Evolutionary conservation across 208 protist genomes (phyloP).

Genomic region (Wallacemonas rigidus): DNA sequence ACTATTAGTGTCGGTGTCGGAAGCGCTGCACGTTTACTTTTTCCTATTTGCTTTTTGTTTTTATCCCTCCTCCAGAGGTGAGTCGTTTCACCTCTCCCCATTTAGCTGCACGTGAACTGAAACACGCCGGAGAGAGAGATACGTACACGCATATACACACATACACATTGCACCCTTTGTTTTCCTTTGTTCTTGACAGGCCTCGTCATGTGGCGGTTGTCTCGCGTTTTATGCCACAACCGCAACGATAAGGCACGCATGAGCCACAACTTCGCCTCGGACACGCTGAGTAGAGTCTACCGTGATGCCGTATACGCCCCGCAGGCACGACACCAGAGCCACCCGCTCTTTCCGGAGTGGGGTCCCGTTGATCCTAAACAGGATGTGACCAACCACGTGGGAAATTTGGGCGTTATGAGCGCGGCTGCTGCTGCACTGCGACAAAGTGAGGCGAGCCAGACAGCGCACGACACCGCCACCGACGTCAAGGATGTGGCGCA

Average conservation of each 20-base stretch:
- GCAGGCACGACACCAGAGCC: constrained; percentile 31
- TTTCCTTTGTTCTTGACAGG: constrained; percentile 14
- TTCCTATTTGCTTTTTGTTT: too few relatives aligned
- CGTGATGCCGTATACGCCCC: constrained; percentile 58
- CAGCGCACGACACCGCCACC: too few relatives aligned
- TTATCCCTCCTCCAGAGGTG: too few relatives aligned
- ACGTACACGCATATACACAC: too few relatives aligned
- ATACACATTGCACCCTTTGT: background rate
- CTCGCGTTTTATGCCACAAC: constrained; percentile 34
- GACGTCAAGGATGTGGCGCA: too few relatives aligned
- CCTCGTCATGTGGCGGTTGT: constrained; percentile 26
- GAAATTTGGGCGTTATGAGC: constrained; percentile 64
- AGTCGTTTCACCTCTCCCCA: too few relatives aligned
- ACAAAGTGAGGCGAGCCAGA: background rate
- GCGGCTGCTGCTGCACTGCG: constrained; percentile 19
- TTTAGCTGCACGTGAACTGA: too few relatives aligned
- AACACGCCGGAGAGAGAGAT: too few relatives aligned
- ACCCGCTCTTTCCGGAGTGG: constrained; percentile 43
- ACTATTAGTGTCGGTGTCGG: too few relatives aligned
- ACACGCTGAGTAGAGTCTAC: constrained; percentile 75
- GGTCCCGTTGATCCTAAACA: background rate
- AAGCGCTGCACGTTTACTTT: too few relatives aligned
- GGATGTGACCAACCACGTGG: constrained; percentile 60
- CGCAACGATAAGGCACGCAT: constrained; percentile 49
- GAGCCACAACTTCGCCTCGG: constrained; percentile 62